Evolutionary conservation across 2,329 filamentous ascomycete species (phyloP).

Genomic region (Trichoderma semiorbis): DNA sequence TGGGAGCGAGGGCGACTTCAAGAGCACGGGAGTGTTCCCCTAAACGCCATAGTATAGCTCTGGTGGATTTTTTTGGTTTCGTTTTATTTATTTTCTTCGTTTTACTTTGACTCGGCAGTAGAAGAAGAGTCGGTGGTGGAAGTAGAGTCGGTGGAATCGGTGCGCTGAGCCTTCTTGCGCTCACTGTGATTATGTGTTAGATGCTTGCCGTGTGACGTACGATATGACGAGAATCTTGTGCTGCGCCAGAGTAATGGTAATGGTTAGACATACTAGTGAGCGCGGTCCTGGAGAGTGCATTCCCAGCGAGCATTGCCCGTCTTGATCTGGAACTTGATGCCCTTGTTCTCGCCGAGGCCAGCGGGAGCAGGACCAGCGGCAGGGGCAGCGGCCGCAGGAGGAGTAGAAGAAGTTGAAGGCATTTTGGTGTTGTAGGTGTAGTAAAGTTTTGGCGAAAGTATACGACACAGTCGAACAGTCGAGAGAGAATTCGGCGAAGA

Average conservation of each 20-base stretch:
- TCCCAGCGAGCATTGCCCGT: conserved; percentile 38
- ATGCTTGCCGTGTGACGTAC: neutral
- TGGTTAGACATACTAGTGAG: conserved; percentile 39
- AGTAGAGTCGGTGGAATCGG: conserved; percentile 35
- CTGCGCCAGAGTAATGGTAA: neutral
- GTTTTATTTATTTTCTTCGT: neutral
- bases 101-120: neutral
- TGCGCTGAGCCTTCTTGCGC: conserved; percentile 38
- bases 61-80: neutral
- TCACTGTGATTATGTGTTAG: conserved; percentile 31
- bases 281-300: conserved; percentile 45
- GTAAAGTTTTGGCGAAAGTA: neutral
- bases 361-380: conserved; percentile 20
- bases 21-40: neutral
- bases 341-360: conserved; percentile 36
- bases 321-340: conserved; percentile 47
- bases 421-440: conserved; percentile 14
- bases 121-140: conserved; percentile 25
- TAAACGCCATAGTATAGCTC: neutral
- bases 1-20: neutral
- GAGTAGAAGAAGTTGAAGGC: conserved; percentile 22
- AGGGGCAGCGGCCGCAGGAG: conserved; percentile 19
- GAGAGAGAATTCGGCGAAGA: neutral
- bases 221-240: neutral
- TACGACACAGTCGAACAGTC: neutral